A percentile compares a stretch with the other conserved stretches of the same genome.
phyloP scores from a whole-genome alignment of 306 rosid species.

The Mucuna pruriens region DNA sequence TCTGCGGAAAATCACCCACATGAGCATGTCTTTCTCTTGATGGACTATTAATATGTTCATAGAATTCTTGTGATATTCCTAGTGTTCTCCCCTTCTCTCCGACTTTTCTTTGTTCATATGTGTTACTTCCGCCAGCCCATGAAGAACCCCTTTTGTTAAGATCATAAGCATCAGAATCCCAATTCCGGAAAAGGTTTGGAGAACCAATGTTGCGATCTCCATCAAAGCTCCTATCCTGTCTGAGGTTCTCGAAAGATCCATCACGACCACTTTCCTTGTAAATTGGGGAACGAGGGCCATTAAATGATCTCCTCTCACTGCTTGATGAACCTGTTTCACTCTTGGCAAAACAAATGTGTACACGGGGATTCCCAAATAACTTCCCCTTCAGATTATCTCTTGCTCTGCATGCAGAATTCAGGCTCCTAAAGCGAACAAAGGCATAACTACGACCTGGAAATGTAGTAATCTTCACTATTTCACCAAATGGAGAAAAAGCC shows the following conservation, averaged over 20 bases:
- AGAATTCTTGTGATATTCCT: slow-evolving; percentile 58
- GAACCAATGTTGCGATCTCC: slow-evolving; percentile 57
- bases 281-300: slow-evolving; percentile 64
- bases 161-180: slow-evolving; percentile 65
- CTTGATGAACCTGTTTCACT: slow-evolving; percentile 77
- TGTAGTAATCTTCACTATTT: slow-evolving; percentile 83
- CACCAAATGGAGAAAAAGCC: slow-evolving; percentile 92
- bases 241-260: slow-evolving; percentile 59
- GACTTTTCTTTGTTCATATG: slow-evolving; percentile 62
- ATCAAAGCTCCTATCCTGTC: slow-evolving; percentile 54
- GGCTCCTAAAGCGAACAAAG: slow-evolving; percentile 78
- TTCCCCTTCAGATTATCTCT: slow-evolving; percentile 82
- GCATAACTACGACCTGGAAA: slow-evolving; percentile 98
- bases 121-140: slow-evolving; percentile 56
- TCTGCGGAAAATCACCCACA: slow-evolving; percentile 55
- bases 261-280: slow-evolving; percentile 54
- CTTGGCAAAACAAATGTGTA: slow-evolving; percentile 95
- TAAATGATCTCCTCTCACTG: slow-evolving; percentile 67
- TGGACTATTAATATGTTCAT: slow-evolving; percentile 61
- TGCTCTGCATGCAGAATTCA: slow-evolving; percentile 77
- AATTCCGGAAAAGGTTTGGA: slow-evolving; percentile 55
- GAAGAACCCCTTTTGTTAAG: slow-evolving; percentile 54
- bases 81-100: slow-evolving; percentile 63
- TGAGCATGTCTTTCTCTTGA: slow-evolving; percentile 61
- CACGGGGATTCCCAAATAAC: slow-evolving; percentile 93